Conservation (phyloP, 805 yeast genomes). For the Ogataea pilisensis region DNA sequence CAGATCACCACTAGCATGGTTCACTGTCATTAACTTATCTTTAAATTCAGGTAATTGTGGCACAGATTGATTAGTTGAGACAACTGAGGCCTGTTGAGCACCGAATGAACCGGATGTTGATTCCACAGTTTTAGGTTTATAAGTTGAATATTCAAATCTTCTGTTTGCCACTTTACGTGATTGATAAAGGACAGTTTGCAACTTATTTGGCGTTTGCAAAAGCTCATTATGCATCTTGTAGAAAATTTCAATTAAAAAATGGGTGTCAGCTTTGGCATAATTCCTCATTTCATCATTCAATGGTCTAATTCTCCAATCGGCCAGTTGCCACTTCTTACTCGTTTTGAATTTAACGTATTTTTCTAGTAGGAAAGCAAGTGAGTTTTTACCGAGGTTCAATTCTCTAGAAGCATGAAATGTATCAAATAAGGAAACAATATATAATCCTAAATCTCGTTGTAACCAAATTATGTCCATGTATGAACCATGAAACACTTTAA, state of each 20-base stretch:
- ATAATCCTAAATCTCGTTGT: constrained; percentile 90
- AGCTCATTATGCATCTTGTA: constrained; percentile 67
- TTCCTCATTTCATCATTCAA: constrained; percentile 67
- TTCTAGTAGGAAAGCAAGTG: constrained; percentile 81
- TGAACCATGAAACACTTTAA: constrained; percentile 95
- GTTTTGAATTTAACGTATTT: constrained; percentile 78
- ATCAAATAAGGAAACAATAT: constrained; percentile 85
- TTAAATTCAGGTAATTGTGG: constrained; percentile 22
- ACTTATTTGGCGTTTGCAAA: constrained; percentile 37
- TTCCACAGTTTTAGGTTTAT: constrained; percentile 38
- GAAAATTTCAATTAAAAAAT: constrained; percentile 76
- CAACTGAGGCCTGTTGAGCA: constrained; percentile 22
- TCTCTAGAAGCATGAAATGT: constrained; percentile 85
- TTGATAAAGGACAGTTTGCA: constrained; percentile 62
- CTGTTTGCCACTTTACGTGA: constrained; percentile 77
- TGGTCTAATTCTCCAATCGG: constrained; percentile 96
- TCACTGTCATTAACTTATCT: constrained; percentile 39
- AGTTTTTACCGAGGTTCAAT: constrained; percentile 74
- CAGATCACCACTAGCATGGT: constrained; percentile 45
- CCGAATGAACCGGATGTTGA: constrained; percentile 6
- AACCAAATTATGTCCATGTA: constrained; percentile 96
- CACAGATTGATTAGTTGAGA: constrained; percentile 27
- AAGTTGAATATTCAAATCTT: constrained; percentile 77
- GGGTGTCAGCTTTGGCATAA: constrained; percentile 95
- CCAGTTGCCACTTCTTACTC: constrained; percentile 89